Percentiles rank a stretch among this genome's conserved stretches.
Evolutionary conservation across 257 asterid genomes (phyloP).

Genomic region (Solanum pinnatisectum): DNA sequence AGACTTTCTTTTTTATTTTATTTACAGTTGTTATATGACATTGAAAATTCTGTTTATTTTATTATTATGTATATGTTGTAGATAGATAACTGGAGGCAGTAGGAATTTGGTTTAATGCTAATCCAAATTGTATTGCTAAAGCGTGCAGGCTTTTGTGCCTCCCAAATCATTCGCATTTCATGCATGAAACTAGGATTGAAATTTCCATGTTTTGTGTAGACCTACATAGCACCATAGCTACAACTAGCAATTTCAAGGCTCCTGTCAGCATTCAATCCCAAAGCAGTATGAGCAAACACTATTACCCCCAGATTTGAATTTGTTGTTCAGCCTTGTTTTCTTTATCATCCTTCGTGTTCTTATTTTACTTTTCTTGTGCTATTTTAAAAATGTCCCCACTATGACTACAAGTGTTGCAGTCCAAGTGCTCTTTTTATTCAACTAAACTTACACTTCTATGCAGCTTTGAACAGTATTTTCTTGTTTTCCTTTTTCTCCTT

Average conservation of each 20-base stretch:
- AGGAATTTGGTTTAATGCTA: not conserved
- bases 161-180: not conserved
- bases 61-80: not conserved
- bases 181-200: not conserved
- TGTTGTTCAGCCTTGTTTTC: not conserved
- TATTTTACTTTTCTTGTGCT: not conserved
- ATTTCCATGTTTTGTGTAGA: not conserved
- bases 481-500: not conserved
- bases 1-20: not conserved
- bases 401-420: not conserved
- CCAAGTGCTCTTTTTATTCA: not conserved
- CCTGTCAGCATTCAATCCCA: not conserved
- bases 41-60: not conserved
- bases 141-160: not conserved
- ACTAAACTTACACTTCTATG: not conserved
- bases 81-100: not conserved
- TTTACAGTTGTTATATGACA: not conserved
- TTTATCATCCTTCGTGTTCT: not conserved
- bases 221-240: not conserved
- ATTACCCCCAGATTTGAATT: not conserved
- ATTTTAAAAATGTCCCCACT: not conserved
- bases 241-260: not conserved
- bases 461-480: not conserved
- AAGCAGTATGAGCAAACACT: not conserved
- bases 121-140: not conserved